phyloP scores from a whole-genome alignment of 768 basidiomycete species.

The Agaricus sinodeliciosus region DNA sequence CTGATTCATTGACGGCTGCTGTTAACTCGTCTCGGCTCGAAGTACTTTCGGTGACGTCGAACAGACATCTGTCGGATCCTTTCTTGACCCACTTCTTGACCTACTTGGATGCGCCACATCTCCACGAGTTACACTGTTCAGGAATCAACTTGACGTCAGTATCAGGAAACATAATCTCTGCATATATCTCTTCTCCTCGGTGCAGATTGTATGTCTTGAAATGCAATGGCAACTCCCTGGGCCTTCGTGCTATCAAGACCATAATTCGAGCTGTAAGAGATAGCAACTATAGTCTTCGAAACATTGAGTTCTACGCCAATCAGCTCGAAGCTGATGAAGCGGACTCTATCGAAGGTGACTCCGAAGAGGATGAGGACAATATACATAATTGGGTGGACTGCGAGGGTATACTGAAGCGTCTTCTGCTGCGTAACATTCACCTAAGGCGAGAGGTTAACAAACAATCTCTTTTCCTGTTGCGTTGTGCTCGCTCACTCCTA shows the following conservation, averaged over 20 bases:
- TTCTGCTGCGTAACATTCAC: slow-evolving; percentile 37
- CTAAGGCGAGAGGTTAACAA: slow-evolving; percentile 30
- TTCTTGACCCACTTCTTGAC: slow-evolving; percentile 48
- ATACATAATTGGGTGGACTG: slow-evolving; percentile 27
- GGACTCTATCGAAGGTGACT: slow-evolving; percentile 11
- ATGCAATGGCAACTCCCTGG: slow-evolving; percentile 51
- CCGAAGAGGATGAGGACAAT: slow-evolving; percentile 15
- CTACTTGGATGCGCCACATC: slow-evolving; percentile 35
- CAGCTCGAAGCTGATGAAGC: slow-evolving; percentile 20
- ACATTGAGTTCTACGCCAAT: slow-evolving; percentile 48
- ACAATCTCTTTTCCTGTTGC: slow-evolving; percentile 46
- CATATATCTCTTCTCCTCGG: slow-evolving; percentile 44
- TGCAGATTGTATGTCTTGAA: slow-evolving; percentile 44
- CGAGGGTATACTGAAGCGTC: slow-evolving; percentile 23
- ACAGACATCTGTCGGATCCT: slow-evolving; percentile 40
- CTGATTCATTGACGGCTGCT: slow-evolving; percentile 36
- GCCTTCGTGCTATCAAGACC: slow-evolving; percentile 32
- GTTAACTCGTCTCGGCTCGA: slow-evolving; percentile 50
- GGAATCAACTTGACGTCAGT: slow-evolving; percentile 38
- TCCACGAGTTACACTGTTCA: slow-evolving; percentile 52
- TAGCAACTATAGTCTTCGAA: slow-evolving; percentile 39
- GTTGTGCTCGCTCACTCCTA: slow-evolving; percentile 43
- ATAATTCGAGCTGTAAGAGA: slow-evolving; percentile 40
- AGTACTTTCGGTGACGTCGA: slow-evolving; percentile 44
- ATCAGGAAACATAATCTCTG: slow-evolving; percentile 34